Evolutionary conservation across 2,329 filamentous ascomycete genomes (phyloP).

Genomic region (Grosmannia clavigera): DNA sequence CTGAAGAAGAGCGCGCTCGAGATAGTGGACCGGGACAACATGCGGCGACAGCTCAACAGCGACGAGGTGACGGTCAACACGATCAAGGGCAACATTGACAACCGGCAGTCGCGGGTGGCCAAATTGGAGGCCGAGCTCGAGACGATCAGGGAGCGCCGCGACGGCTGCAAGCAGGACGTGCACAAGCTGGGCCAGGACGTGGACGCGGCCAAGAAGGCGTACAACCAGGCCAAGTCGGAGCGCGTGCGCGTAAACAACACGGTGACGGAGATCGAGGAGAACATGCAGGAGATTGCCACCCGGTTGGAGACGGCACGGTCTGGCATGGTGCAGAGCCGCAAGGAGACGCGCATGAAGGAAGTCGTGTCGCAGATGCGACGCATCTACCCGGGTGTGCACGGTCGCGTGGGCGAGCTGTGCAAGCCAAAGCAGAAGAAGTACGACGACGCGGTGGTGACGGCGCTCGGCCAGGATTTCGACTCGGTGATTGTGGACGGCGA

Average conservation of each 20-base stretch:
- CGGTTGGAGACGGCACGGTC: slow-evolving; percentile 80
- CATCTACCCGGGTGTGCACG: slow-evolving; percentile 83
- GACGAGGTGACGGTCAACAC: slow-evolving; percentile 86
- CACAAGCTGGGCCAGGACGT: slow-evolving; percentile 66
- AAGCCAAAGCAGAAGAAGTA: slow-evolving; percentile 96
- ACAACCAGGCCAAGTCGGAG: slow-evolving; percentile 75
- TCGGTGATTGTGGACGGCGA: slow-evolving; percentile 91
- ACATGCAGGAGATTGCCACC: slow-evolving; percentile 66
- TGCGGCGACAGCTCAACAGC: slow-evolving; percentile 80
- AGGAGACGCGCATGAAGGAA: slow-evolving; percentile 67
- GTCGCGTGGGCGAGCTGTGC: slow-evolving; percentile 81
- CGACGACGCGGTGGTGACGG: slow-evolving; percentile 82
- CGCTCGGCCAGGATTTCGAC: slow-evolving; percentile 86
- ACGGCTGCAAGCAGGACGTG: slow-evolving; percentile 46
- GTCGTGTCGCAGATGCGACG: slow-evolving; percentile 77
- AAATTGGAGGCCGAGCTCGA: slow-evolving; percentile 61
- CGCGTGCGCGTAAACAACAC: slow-evolving; percentile 69
- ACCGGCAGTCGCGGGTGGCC: slow-evolving; percentile 58
- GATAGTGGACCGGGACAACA: slow-evolving; percentile 70
- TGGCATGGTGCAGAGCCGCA: slow-evolving; percentile 73
- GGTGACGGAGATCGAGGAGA: slow-evolving; percentile 82
- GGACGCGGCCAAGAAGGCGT: slow-evolving; percentile 78
- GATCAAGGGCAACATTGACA: slow-evolving; percentile 77
- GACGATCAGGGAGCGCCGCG: slow-evolving; percentile 56
- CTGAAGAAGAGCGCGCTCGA: slow-evolving; percentile 71